These are phyloP conservation scores for Penicillium salamii DNA, from an alignment of 495 filamentous ascomycete genomes.

Conservation along the genomic window DNA sequence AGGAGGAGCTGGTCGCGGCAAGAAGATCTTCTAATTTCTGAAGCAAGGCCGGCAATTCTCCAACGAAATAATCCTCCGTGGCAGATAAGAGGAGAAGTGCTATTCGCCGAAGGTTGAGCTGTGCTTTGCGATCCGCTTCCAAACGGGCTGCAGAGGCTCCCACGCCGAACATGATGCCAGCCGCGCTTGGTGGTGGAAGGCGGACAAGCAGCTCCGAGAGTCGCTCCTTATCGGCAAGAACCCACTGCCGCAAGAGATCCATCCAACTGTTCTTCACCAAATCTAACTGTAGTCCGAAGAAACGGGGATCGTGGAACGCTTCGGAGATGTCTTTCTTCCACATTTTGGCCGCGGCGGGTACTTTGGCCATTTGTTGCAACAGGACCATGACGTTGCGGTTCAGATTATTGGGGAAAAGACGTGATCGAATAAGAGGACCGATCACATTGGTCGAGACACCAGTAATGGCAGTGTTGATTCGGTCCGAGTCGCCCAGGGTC, in stretches of 20 bases:
- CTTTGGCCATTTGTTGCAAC: conserved; percentile 70
- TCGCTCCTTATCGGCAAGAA: conserved; percentile 80
- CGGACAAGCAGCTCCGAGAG: conserved; percentile 76
- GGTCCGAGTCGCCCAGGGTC: conserved; percentile 81
- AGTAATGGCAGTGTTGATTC: conserved; percentile 70
- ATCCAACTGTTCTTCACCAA: conserved; percentile 76
- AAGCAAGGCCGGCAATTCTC: conserved; percentile 66
- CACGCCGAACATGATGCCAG: conserved; percentile 96
- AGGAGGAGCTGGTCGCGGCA: conserved; percentile 80
- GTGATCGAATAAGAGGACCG: conserved; percentile 77
- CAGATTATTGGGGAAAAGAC: conserved; percentile 84
- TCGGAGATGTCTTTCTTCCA: conserved; percentile 94
- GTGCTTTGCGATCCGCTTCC: conserved; percentile 90
- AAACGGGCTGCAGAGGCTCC: conserved; percentile 90
- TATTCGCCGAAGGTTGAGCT: conserved; percentile 84
- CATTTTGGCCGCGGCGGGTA: conserved; percentile 76
- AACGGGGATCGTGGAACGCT: conserved; percentile 84
- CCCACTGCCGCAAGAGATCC: conserved; percentile 77
- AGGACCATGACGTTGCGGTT: conserved; percentile 66
- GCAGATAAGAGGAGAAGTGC: conserved; percentile 73
- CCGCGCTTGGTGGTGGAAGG: conserved; percentile 82
- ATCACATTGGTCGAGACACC: conserved; percentile 83
- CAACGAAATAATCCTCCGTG: conserved; percentile 71
- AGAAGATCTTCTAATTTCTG: conserved; percentile 88
- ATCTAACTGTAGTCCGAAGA: conserved; percentile 66